Evolutionary conservation across 176 grass and related monocot genomes (phyloP).

Genomic region (Dactylis glomerata): DNA sequence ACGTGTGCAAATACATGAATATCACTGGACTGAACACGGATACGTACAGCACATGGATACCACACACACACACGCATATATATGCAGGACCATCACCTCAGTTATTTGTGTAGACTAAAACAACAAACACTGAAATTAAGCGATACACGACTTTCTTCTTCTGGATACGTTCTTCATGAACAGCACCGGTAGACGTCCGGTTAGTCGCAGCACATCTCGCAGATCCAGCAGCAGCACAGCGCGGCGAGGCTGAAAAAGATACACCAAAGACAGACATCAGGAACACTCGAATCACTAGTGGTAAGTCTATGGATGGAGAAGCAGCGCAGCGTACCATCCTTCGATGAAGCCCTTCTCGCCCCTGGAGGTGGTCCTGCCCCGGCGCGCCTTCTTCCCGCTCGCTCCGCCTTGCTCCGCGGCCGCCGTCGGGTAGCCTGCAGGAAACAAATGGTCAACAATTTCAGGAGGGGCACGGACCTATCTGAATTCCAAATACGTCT

Average conservation of each 20-base stretch:
- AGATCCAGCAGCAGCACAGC: slow-evolving; percentile 94
- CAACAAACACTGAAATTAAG: not conserved
- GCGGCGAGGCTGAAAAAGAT: slow-evolving; percentile 52
- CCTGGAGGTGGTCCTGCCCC: slow-evolving; percentile 35
- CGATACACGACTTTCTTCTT: not conserved
- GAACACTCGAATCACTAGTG: not conserved
- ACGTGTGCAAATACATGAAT: not conserved
- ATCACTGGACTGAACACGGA: not conserved
- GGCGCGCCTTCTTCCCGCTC: slow-evolving; percentile 31
- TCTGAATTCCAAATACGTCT: not conserved
- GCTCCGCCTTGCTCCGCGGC: slow-evolving; percentile 37
- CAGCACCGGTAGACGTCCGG: not conserved
- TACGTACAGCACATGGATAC: not conserved
- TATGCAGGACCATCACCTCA: not conserved
- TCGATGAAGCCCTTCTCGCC: slow-evolving; percentile 83
- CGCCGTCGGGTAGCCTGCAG: slow-evolving; percentile 61
- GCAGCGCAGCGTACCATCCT: slow-evolving; percentile 49
- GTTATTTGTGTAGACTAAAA: not conserved
- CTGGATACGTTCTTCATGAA: not conserved
- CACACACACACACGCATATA: not conserved
- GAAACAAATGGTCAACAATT: not conserved
- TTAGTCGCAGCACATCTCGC: slow-evolving; percentile 83
- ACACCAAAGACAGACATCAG: not conserved
- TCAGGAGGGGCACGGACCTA: not conserved
- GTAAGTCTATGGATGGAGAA: not conserved